A percentile compares a stretch with the other conserved stretches of the same genome.
phyloP scores from a whole-genome alignment of 2,329 filamentous ascomycete species.

The Ceratocystis papillata region DNA sequence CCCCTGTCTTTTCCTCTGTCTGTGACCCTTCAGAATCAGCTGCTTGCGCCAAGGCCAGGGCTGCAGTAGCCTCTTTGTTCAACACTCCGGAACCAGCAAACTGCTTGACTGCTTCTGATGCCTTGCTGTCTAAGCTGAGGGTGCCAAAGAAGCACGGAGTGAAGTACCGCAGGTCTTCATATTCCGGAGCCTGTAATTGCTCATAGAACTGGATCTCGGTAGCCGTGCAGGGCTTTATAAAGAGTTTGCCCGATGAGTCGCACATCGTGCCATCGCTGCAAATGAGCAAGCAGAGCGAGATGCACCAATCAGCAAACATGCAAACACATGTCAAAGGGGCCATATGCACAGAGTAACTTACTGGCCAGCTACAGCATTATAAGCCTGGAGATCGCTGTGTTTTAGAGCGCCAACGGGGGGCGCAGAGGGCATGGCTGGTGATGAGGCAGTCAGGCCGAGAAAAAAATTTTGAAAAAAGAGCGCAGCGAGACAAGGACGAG shows the following conservation, averaged over 20 bases:
- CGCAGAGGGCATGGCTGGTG: not conserved
- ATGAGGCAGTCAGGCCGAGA: too few relatives aligned
- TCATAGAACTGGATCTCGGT: slow-evolving; percentile 88
- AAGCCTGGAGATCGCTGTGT: slow-evolving; percentile 35
- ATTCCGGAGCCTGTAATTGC: slow-evolving; percentile 55
- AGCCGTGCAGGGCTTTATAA: slow-evolving; percentile 87
- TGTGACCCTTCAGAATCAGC: not conserved
- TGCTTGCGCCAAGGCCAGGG: slow-evolving; percentile 28
- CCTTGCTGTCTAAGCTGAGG: slow-evolving; percentile 51
- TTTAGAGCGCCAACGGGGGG: slow-evolving; percentile 1
- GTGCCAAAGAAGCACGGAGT: slow-evolving; percentile 82
- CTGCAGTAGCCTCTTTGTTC: slow-evolving; percentile 30
- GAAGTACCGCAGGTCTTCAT: slow-evolving; percentile 51
- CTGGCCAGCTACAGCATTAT: slow-evolving; percentile 75
- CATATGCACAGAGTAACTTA: slow-evolving; percentile 39
- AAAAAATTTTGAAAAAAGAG: too few relatives aligned
- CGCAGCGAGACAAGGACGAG: too few relatives aligned
- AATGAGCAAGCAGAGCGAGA: not conserved
- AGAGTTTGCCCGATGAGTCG: slow-evolving; percentile 68
- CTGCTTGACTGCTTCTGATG: not conserved
- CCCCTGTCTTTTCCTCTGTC: not conserved
- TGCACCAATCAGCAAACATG: not conserved
- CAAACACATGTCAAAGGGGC: not conserved
- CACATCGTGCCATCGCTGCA: slow-evolving; percentile 79
- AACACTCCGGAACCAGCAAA: not conserved